These are phyloP conservation scores for Artemisia annua DNA, from an alignment of 129 eudicot species.

Conservation along the genomic window DNA sequence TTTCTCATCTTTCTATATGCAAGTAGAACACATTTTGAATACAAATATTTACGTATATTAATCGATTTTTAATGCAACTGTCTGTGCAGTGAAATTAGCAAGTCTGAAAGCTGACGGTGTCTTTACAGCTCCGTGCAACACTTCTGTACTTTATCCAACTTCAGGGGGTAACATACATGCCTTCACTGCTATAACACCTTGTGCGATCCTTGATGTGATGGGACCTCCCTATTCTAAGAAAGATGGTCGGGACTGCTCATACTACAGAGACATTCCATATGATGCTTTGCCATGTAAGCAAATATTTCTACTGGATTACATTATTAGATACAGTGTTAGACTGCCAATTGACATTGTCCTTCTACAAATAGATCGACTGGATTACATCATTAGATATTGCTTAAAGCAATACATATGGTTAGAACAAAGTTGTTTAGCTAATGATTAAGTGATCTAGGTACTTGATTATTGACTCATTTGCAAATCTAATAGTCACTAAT, in stretches of 20 bases:
- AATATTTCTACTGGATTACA: neutral
- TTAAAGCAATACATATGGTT: neutral
- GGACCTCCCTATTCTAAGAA: conserved; percentile 89
- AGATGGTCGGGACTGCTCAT: conserved; percentile 77
- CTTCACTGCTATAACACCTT: conserved; percentile 81
- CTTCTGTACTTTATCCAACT: conserved; percentile 82
- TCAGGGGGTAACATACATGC: conserved; percentile 91
- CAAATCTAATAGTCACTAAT: too few species aligned
- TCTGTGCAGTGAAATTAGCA: conserved; percentile 61
- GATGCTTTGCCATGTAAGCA: conserved; percentile 48
- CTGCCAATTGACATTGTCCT: neutral
- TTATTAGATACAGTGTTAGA: neutral
- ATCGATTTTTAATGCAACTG: neutral
- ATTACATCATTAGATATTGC: neutral
- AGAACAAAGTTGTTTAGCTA: neutral
- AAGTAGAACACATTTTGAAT: too few species aligned
- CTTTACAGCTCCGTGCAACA: conserved; percentile 71
- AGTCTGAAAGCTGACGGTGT: conserved; percentile 47
- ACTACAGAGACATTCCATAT: conserved; percentile 54
- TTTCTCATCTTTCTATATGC: conserved; percentile 10
- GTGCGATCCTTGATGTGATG: conserved; percentile 84
- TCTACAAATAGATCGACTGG: neutral
- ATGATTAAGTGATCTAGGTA: neutral
- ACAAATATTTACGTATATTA: too few species aligned
- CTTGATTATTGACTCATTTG: neutral